These are phyloP conservation scores for Botryotinia calthae DNA, from an alignment of 2,329 filamentous ascomycete genomes.

Conservation along the genomic window DNA sequence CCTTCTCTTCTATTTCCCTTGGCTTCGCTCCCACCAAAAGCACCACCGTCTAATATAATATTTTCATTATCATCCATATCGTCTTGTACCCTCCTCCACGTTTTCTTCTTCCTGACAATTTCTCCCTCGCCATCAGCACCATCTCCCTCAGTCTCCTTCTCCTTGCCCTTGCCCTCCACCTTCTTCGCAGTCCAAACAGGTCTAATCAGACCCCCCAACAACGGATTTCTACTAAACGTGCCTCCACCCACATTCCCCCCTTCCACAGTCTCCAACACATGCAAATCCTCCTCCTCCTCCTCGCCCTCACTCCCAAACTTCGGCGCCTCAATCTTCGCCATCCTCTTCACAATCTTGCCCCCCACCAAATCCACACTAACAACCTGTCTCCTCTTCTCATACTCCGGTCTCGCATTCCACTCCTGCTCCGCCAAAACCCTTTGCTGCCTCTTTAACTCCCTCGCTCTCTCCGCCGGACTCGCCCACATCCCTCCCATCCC, in stretches of 20 bases:
- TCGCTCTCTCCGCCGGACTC: conserved; percentile 63
- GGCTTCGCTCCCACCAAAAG: conserved; percentile 30
- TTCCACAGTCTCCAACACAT: conserved; percentile 13
- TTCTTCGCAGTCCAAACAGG: conserved; percentile 38
- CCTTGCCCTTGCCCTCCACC: conserved; percentile 31
- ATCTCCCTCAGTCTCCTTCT: conserved; percentile 21
- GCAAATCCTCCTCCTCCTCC: conserved; percentile 30
- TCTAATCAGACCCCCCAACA: conserved; percentile 39
- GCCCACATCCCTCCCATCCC: conserved; percentile 58
- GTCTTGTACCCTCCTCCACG: conserved; percentile 45
- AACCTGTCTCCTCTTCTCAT: conserved; percentile 67
- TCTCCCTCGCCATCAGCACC: conserved; percentile 19
- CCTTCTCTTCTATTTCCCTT: conserved; percentile 25
- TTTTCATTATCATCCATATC: conserved; percentile 44
- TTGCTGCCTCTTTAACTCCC: conserved; percentile 68
- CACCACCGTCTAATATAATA: conserved; percentile 43
- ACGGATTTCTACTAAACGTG: conserved; percentile 40
- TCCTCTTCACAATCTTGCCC: conserved; percentile 51
- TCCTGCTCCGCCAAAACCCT: conserved; percentile 65
- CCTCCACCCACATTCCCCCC: conserved; percentile 32
- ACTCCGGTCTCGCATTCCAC: conserved; percentile 65
- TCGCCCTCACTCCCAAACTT: conserved; percentile 24
- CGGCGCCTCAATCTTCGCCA: conserved; percentile 35
- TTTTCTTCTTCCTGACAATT: conserved; percentile 33
- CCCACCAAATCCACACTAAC: conserved; percentile 67